These are phyloP conservation scores for Aegilops longissima DNA, from an alignment of 176 grass and related monocot species.

Conservation along the genomic window DNA sequence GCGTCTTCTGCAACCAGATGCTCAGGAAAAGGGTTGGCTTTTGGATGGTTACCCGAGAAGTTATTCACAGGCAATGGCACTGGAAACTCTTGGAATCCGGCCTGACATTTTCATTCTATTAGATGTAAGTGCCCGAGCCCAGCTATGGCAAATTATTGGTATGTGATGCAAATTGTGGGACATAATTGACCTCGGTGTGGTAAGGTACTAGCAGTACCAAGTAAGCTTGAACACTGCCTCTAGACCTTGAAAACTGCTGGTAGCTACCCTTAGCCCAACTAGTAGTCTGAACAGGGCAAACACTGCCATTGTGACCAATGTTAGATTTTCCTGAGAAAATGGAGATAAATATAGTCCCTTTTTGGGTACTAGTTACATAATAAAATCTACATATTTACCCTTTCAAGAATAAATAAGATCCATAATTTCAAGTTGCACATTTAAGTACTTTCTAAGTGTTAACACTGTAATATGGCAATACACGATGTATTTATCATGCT, in stretches of 20 bases:
- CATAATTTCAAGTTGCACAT: background rate
- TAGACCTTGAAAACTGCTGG: background rate
- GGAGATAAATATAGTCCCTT: background rate
- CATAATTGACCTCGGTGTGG: background rate
- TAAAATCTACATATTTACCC: background rate
- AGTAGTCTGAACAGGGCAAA: conserved; percentile 3
- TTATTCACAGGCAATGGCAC: conserved; percentile 78
- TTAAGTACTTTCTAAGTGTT: background rate
- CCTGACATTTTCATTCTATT: conserved; percentile 87
- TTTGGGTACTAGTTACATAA: background rate
- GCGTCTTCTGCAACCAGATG: conserved; percentile 79
- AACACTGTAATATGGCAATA: background rate
- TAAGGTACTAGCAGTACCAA: background rate
- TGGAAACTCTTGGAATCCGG: conserved; percentile 77
- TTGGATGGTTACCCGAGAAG: conserved; percentile 98
- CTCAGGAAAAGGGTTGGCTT: conserved; percentile 87
- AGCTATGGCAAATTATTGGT: background rate
- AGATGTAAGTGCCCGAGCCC: conserved; percentile 57
- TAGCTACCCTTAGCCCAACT: background rate
- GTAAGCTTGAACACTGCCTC: conserved; percentile 2
- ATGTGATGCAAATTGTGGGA: background rate
- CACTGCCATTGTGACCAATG: background rate
- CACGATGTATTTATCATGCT: background rate
- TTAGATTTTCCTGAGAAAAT: background rate
- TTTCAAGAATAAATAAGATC: background rate